phyloP scores from a whole-genome alignment of 2,329 filamentous ascomycete genomes.

The Coniochaeta ligniaria region DNA sequence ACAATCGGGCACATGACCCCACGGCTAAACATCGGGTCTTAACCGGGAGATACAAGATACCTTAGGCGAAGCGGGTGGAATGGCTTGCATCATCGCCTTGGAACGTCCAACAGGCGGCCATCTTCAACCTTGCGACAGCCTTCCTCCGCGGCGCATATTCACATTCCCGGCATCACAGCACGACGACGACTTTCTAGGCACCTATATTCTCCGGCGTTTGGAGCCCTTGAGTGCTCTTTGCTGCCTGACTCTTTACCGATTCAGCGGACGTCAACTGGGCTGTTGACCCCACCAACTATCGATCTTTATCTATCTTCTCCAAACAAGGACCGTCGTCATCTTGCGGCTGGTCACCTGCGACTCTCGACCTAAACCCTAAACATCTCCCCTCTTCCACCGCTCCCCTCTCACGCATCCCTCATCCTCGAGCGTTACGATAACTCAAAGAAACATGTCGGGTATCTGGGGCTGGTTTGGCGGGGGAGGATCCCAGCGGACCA shows the following conservation, averaged over 20 bases:
- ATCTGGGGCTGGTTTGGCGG: slow-evolving; percentile 93
- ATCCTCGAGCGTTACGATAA: slow-evolving; percentile 1
- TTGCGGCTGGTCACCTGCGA: slow-evolving; percentile 4
- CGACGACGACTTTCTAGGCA: slow-evolving; percentile 1
- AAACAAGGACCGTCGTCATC: slow-evolving; percentile 1
- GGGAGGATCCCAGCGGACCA: slow-evolving; percentile 72
- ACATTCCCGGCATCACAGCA: not conserved
- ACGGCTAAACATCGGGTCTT: not conserved
- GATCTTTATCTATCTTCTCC: not conserved
- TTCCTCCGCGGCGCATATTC: not conserved
- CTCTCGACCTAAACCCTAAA: not conserved
- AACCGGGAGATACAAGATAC: not conserved
- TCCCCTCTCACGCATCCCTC: not conserved
- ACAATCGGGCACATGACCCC: not conserved
- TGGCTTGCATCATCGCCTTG: slow-evolving; percentile 6
- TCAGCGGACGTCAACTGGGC: not conserved
- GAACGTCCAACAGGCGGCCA: slow-evolving; percentile 1
- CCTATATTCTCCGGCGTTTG: not conserved
- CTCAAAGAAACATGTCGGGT: slow-evolving; percentile 41
- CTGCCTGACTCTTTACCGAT: not conserved
- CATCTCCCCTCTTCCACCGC: not conserved
- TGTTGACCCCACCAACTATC: slow-evolving; percentile 2
- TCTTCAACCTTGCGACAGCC: not conserved
- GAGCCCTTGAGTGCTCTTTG: not conserved
- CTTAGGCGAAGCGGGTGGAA: slow-evolving; percentile 2